Evolutionary conservation across 257 asterid species (phyloP).

Genomic region (Jaltomata sinuosa): DNA sequence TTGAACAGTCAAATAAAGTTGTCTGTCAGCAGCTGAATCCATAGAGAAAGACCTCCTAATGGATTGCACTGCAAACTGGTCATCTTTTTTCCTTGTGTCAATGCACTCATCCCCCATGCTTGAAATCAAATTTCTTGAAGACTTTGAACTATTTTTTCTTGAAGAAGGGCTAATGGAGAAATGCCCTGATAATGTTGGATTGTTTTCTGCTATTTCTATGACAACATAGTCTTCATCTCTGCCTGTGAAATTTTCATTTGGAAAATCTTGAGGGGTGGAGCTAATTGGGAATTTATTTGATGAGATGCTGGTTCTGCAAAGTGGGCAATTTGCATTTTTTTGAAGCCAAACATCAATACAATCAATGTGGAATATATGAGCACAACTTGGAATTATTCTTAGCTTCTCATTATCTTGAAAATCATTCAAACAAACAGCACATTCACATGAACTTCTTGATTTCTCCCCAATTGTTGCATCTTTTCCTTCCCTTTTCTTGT

Average conservation of each 20-base stretch:
- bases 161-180: slow-evolving; percentile 22
- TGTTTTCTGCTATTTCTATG: slow-evolving; percentile 43
- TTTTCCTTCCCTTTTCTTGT: slow-evolving; percentile 18
- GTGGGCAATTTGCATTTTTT: slow-evolving; percentile 74
- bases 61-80: slow-evolving; percentile 41
- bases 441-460: slow-evolving; percentile 18
- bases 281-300: slow-evolving; percentile 1
- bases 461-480: not conserved
- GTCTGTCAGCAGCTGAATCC: slow-evolving; percentile 68
- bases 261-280: not conserved
- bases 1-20: slow-evolving; percentile 54
- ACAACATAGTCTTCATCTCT: slow-evolving; percentile 66
- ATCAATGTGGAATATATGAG: slow-evolving; percentile 41
- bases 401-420: slow-evolving; percentile 58
- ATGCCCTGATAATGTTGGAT: slow-evolving; percentile 8
- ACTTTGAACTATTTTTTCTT: not conserved
- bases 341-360: slow-evolving; percentile 59
- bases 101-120: slow-evolving; percentile 85
- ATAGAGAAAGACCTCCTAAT: slow-evolving; percentile 78
- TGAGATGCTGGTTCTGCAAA: slow-evolving; percentile 20
- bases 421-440: slow-evolving; percentile 77
- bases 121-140: not conserved
- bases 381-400: slow-evolving; percentile 53
- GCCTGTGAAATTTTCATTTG: slow-evolving; percentile 8
- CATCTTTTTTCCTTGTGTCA: slow-evolving; percentile 43